Conservation (phyloP, 345 rosid species). For the Bruguiera sexangula region DNA sequence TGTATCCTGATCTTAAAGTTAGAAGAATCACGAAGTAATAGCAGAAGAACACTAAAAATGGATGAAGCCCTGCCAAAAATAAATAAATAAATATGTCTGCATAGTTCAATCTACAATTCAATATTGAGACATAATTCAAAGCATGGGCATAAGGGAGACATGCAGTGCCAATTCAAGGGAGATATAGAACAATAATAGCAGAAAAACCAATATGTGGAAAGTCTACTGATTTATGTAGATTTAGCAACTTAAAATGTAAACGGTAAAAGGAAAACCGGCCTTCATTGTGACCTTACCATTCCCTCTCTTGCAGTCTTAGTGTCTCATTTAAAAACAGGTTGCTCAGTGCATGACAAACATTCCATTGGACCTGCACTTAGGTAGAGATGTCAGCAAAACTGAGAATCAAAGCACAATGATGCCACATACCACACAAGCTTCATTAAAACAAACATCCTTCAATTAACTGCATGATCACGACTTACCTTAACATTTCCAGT, state of each 20-base stretch:
- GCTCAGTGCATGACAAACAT: slow-evolving; percentile 90
- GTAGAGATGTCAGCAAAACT: slow-evolving; percentile 9
- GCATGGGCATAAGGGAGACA: background rate
- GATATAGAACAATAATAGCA: background rate
- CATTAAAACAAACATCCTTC: no score
- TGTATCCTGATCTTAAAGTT: slow-evolving; percentile 94
- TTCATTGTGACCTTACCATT: slow-evolving; percentile 53
- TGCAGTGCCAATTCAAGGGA: background rate
- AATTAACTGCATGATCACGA: background rate
- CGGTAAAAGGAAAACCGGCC: background rate
- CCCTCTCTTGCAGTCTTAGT: slow-evolving; percentile 66
- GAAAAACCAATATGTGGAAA: background rate
- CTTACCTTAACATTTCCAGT: slow-evolving; percentile 95
- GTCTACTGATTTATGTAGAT: background rate
- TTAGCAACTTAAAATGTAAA: slow-evolving; percentile 6
- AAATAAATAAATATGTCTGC: no score
- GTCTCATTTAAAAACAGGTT: slow-evolving; percentile 78
- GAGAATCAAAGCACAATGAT: background rate
- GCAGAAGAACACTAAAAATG: slow-evolving; percentile 71
- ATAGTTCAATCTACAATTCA: no score
- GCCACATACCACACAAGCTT: background rate
- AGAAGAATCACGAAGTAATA: slow-evolving; percentile 82
- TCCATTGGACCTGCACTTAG: slow-evolving; percentile 87
- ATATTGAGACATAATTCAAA: background rate
- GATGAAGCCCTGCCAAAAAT: slow-evolving; percentile 75